These are phyloP conservation scores for Trichoderma sp. DNA, from an alignment of 2,329 filamentous ascomycete species.

Conservation along the genomic window DNA sequence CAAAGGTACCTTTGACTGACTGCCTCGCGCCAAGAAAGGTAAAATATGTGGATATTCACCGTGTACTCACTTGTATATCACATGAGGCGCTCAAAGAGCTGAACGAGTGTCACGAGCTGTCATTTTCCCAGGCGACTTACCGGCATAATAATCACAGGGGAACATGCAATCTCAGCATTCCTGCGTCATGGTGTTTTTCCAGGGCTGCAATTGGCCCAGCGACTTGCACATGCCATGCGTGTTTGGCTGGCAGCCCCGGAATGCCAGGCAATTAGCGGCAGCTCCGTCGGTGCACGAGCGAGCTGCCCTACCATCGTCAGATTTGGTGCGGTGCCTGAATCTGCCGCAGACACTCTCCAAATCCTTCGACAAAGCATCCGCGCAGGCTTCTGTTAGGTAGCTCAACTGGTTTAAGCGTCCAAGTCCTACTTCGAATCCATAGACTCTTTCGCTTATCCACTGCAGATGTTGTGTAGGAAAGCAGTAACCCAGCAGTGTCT, in stretches of 20 bases:
- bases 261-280: slow-evolving; percentile 1
- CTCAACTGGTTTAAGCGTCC: neutral
- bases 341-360: neutral
- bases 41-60: neutral
- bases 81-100: neutral
- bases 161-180: slow-evolving; percentile 9
- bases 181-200: neutral
- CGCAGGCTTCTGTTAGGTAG: neutral
- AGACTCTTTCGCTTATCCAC: neutral
- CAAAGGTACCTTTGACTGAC: neutral
- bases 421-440: neutral
- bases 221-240: slow-evolving; percentile 12
- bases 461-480: neutral
- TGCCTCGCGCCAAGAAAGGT: neutral
- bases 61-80: neutral
- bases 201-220: slow-evolving; percentile 2
- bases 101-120: neutral
- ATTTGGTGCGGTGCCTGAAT: neutral
- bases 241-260: neutral
- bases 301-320: neutral
- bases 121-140: neutral
- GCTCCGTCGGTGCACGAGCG: neutral
- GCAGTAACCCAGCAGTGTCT: neutral
- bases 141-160: neutral
- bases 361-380: neutral